These are phyloP conservation scores for Cladophialophora bantiana DNA, from an alignment of 2,329 filamentous ascomycete species.

Conservation along the genomic window DNA sequence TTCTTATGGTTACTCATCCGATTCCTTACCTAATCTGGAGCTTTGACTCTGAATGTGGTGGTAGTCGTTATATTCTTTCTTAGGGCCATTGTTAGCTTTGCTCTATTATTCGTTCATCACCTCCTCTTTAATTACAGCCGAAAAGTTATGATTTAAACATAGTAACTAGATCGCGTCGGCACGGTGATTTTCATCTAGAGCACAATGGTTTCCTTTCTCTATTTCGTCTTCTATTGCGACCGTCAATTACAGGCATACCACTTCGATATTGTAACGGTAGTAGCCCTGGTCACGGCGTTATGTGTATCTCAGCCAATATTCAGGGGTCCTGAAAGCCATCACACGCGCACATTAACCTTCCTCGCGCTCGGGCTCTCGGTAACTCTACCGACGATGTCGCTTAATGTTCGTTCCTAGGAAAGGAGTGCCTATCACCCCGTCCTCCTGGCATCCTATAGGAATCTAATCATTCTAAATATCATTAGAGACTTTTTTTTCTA, in stretches of 20 bases:
- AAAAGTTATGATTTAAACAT: too few species aligned
- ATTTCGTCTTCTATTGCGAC: too few species aligned
- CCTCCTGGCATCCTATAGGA: slow-evolving; percentile 18
- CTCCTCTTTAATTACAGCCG: too few species aligned
- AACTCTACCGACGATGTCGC: slow-evolving; percentile 20
- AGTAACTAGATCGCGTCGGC: too few species aligned
- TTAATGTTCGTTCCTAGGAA: slow-evolving; percentile 17
- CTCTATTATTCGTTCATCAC: too few species aligned
- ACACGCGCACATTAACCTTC: slow-evolving; percentile 15
- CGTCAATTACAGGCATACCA: background rate
- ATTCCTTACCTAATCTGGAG: too few species aligned
- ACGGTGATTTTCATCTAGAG: too few species aligned
- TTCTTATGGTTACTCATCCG: slow-evolving; percentile 10
- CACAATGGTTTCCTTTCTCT: too few species aligned
- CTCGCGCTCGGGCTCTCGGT: slow-evolving; percentile 14
- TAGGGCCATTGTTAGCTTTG: too few species aligned
- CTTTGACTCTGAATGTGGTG: background rate
- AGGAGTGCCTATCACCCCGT: slow-evolving; percentile 13
- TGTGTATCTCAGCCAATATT: slow-evolving; percentile 18
- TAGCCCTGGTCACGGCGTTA: slow-evolving; percentile 8
- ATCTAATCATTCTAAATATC: slow-evolving; percentile 19
- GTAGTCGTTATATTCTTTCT: too few species aligned
- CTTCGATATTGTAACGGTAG: slow-evolving; percentile 16
- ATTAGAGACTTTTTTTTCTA: slow-evolving; percentile 19
- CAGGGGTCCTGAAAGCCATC: slow-evolving; percentile 15